Base-by-base conservation (phyloP, 2,329 filamentous ascomycete genomes). In the Aureobasidium sp. region DNA sequence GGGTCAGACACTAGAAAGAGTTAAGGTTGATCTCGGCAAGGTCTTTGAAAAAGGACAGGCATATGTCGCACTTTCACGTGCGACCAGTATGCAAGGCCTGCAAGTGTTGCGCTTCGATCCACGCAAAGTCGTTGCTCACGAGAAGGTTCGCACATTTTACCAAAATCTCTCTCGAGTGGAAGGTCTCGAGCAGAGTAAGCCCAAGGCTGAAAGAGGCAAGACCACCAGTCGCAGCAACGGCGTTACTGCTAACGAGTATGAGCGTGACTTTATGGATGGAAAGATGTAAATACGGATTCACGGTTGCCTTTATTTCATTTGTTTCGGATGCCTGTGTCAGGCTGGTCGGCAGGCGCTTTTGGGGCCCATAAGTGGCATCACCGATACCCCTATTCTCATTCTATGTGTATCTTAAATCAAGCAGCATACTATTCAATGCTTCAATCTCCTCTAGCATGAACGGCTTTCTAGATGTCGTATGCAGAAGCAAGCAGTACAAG, bases 21-120 rank as follows among this genome's bases (percentile, higher is more conserved):
- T 99, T 64, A 96, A 96, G 71, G 94, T 99, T 29, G 91, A 99
- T 72, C 80, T 99, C 0, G 89, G 91, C 34, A 88, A 85, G 65
- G 90, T 96, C 1, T 99, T 99, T 69, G 94, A 99, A 73, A 97
- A 96, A 74, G 94, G 94, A 0, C 94, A 99, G 74, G 94, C 94
- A 6, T 99, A 99, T 71, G 94, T 99, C 57, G 94, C 94, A 57
- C 84, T 99, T 15, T 96, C 90, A 79, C 89, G 94, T 75, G 94
- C 94, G 15, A 96, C 91, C 1, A 89, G 83, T 63, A 91, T 97
- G 77, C 82, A 85, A 20, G 94, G 94, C 0, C 78, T 99, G 22
- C 91, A 96, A 71, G 92, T 99, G 14, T 75, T 93, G 53, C 83
- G 90, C 39, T 99, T 99, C 69, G 89, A 97, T 69, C 89, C 90